Conservation (phyloP, 2,329 filamentous ascomycete genomes). For the Exophiala dermatitidis region DNA sequence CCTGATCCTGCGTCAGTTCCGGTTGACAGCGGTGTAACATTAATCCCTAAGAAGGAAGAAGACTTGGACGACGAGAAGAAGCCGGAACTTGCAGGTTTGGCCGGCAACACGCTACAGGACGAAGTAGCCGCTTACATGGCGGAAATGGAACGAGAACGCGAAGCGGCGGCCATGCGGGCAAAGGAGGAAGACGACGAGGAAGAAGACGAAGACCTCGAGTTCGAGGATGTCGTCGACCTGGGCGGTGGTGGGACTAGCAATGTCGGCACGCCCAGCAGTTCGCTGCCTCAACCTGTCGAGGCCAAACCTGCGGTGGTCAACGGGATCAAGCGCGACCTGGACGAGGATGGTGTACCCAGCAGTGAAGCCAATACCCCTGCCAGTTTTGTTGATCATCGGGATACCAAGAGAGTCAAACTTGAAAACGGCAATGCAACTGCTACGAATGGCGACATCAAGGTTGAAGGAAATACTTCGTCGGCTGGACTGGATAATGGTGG, state of each 20-base stretch:
- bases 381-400: conserved; percentile 3
- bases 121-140: conserved; percentile 20
- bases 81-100: not conserved
- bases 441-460: conserved; percentile 5
- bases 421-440: conserved; percentile 13
- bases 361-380: conserved; percentile 23
- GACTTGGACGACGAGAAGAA: conserved; percentile 23
- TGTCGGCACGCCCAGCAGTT: conserved; percentile 18
- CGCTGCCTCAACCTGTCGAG: not conserved
- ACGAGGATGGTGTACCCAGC: conserved; percentile 13
- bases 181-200: conserved; percentile 23
- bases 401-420: conserved; percentile 22
- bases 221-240: conserved; percentile 24
- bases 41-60: conserved; percentile 18
- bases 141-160: conserved; percentile 22
- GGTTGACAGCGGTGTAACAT: not conserved
- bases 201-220: conserved; percentile 25
- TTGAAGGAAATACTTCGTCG: not conserved
- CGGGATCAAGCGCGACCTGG: conserved; percentile 24
- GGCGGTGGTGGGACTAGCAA: conserved; percentile 5
- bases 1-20: not conserved
- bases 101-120: conserved; percentile 8
- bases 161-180: conserved; percentile 17
- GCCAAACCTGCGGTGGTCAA: conserved; percentile 6
- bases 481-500: not conserved